A percentile compares a stretch with the other conserved stretches of the same genome.
phyloP scores from a whole-genome alignment of 2,329 filamentous ascomycete genomes.

The Cladosporium sp. region DNA sequence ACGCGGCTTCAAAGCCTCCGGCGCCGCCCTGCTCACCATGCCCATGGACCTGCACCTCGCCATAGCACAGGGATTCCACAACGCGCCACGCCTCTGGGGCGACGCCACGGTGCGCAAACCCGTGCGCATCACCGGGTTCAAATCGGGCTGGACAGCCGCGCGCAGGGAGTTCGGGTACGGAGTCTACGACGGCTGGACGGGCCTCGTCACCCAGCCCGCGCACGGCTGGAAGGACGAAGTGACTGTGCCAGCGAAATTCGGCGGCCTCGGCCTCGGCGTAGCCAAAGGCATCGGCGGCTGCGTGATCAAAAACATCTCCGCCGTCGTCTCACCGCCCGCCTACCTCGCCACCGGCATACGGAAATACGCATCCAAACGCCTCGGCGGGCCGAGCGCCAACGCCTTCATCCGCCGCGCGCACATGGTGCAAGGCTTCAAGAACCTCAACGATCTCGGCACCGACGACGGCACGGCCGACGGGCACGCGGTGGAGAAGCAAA shows the following conservation, averaged over 20 bases:
- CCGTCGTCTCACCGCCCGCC: slow-evolving; percentile 60
- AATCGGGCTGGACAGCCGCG: slow-evolving; percentile 72
- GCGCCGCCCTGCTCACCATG: slow-evolving; percentile 69
- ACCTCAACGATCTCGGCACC: slow-evolving; percentile 22
- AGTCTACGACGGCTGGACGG: slow-evolving; percentile 71
- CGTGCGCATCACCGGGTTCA: slow-evolving; percentile 73
- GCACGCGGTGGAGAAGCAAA: slow-evolving; percentile 16
- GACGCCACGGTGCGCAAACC: slow-evolving; percentile 73
- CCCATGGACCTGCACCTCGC: slow-evolving; percentile 83
- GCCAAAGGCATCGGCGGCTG: slow-evolving; percentile 81
- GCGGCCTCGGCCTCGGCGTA: slow-evolving; percentile 51
- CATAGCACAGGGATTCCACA: slow-evolving; percentile 81
- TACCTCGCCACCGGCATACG: slow-evolving; percentile 81
- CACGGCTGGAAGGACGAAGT: slow-evolving; percentile 58
- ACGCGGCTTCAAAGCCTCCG: slow-evolving; percentile 66
- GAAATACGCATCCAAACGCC: slow-evolving; percentile 64
- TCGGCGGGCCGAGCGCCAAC: slow-evolving; percentile 25
- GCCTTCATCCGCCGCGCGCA: slow-evolving; percentile 27
- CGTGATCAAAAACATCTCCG: slow-evolving; percentile 76
- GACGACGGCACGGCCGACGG: slow-evolving; percentile 14
- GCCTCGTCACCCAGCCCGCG: slow-evolving; percentile 69
- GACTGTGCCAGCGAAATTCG: slow-evolving; percentile 25
- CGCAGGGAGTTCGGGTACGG: slow-evolving; percentile 65
- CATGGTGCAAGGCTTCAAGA: slow-evolving; percentile 29
- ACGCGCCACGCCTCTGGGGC: slow-evolving; percentile 79